phyloP scores from a whole-genome alignment of 257 asterid genomes.

The Plantago major region DNA sequence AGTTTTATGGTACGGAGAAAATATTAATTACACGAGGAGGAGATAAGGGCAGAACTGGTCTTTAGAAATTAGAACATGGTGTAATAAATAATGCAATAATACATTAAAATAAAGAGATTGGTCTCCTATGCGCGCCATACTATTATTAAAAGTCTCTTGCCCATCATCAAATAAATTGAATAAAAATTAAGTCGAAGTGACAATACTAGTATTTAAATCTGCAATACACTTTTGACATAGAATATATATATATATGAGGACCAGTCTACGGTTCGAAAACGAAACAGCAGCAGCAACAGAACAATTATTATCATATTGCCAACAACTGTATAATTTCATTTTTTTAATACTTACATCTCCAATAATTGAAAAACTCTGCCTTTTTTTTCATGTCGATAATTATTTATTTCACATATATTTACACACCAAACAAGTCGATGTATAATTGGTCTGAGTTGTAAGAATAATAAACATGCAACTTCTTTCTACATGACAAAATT shows the following conservation, averaged over 20 bases:
- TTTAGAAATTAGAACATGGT: too few relatives aligned
- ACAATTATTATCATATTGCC: constrained; percentile 20
- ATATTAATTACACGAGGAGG: too few relatives aligned
- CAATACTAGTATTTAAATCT: neutral
- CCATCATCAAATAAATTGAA: too few relatives aligned
- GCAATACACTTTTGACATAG: neutral
- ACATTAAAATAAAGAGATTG: too few relatives aligned
- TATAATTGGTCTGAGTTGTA: neutral
- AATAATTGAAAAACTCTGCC: constrained; percentile 36
- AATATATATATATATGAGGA: constrained; percentile 3
- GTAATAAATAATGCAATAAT: too few relatives aligned
- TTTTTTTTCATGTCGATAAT: constrained; percentile 21
- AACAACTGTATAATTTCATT: constrained; percentile 1
- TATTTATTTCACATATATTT: constrained; percentile 17
- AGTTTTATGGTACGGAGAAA: too few relatives aligned
- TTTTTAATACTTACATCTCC: constrained; percentile 19
- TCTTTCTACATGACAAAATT: too few relatives aligned
- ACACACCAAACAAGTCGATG: constrained; percentile 5
- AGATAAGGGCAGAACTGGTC: too few relatives aligned
- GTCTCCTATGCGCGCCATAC: too few relatives aligned
- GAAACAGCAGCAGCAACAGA: constrained; percentile 29
- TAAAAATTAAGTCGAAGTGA: neutral
- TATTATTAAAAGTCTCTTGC: too few relatives aligned
- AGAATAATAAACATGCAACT: neutral
- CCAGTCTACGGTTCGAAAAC: constrained; percentile 36